Conservation (phyloP, 345 rosid species). For the Acer negundo region DNA sequence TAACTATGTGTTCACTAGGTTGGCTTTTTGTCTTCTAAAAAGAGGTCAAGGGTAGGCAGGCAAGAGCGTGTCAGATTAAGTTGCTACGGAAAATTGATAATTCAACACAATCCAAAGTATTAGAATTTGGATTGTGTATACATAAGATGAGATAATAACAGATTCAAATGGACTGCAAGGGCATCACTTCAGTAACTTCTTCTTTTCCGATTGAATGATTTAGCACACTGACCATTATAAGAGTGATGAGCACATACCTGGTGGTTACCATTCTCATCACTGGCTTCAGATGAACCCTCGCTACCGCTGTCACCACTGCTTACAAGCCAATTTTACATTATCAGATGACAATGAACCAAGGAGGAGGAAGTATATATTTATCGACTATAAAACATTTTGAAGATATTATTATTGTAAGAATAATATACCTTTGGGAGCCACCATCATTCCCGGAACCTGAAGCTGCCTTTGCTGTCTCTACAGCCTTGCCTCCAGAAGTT, state of each 20-base stretch:
- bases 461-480: slow-evolving; percentile 58
- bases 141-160: neutral
- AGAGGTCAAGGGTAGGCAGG: neutral
- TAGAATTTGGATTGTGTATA: neutral
- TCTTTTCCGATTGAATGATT: neutral
- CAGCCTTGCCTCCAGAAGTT: slow-evolving; percentile 56
- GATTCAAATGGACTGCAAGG: neutral
- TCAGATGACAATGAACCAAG: neutral
- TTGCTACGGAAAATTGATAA: slow-evolving; percentile 8
- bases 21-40: neutral
- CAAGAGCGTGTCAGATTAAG: neutral
- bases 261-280: slow-evolving; percentile 65
- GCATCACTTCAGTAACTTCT: neutral
- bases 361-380: neutral
- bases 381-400: neutral
- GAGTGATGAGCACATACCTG: slow-evolving; percentile 43
- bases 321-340: slow-evolving; percentile 27
- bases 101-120: neutral
- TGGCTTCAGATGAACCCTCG: slow-evolving; percentile 89
- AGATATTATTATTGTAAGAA: neutral
- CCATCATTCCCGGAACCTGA: slow-evolving; percentile 94
- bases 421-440: slow-evolving; percentile 69
- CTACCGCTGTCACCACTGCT: slow-evolving; percentile 86
- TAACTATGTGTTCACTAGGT: neutral
- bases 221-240: neutral